Conservation (phyloP, 202 grass and related monocot genomes). For the Musa balbisiana region DNA sequence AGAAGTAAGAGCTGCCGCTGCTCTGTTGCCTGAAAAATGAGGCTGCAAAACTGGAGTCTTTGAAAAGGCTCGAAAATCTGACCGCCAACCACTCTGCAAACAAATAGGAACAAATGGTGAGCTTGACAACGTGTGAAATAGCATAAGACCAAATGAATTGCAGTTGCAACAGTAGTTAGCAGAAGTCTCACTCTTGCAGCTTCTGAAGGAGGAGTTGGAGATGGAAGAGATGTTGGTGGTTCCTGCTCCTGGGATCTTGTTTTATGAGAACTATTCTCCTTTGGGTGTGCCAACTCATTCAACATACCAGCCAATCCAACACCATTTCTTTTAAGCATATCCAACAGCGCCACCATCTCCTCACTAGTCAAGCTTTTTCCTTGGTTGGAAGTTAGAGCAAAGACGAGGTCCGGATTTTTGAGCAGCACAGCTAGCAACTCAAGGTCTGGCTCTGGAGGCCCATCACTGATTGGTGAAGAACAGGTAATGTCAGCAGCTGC, state of each 20-base stretch:
- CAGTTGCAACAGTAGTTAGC: constrained; percentile 18
- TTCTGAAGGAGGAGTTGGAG: constrained; percentile 67
- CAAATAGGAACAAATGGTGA: constrained; percentile 24
- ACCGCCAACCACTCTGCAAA: constrained; percentile 55
- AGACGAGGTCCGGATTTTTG: constrained; percentile 87
- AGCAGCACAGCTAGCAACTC: constrained; percentile 87
- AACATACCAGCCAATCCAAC: constrained; percentile 52
- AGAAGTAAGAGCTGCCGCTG: constrained; percentile 14
- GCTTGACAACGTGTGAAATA: constrained; percentile 1
- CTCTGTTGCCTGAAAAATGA: constrained; percentile 14
- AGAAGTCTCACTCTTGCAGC: constrained; percentile 38
- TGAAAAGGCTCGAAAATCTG: constrained; percentile 29
- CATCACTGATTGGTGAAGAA: constrained; percentile 23
- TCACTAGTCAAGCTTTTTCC: constrained; percentile 40
- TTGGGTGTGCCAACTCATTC: constrained; percentile 27
- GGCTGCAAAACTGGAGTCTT: constrained; percentile 20
- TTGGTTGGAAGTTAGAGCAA: constrained; percentile 72
- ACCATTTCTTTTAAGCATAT: constrained; percentile 82
- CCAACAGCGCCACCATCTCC: constrained; percentile 68
- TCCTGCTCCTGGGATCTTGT: constrained; percentile 23
- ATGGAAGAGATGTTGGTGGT: constrained; percentile 57
- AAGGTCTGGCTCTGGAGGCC: constrained; percentile 45
- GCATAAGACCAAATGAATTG: constrained; percentile 6
- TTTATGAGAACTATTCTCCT: constrained; percentile 16
- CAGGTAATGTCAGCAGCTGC: constrained; percentile 32